Percentiles rank a stretch among this genome's conserved stretches.
Conservation (phyloP, 2,329 filamentous ascomycete genomes). For the Arthrobotrys musiformis region DNA sequence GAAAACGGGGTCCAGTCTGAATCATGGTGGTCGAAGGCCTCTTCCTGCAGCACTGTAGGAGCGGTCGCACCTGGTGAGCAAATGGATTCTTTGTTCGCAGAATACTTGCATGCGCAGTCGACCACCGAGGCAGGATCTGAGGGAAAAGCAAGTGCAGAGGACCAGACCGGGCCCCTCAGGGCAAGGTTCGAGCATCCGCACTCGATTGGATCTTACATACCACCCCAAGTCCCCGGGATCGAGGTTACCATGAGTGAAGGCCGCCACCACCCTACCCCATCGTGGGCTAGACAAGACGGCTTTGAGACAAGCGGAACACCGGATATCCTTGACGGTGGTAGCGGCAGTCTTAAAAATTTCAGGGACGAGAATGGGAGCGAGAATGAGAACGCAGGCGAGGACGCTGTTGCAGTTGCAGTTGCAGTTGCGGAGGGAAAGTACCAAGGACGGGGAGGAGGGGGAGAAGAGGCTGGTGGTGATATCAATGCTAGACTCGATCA, state of each 20-base stretch:
- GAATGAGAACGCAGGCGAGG: slow-evolving; percentile 25
- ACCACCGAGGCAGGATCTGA: slow-evolving; percentile 36
- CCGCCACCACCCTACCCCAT: slow-evolving; percentile 39
- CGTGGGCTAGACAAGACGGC: slow-evolving; percentile 52
- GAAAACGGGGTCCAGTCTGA: slow-evolving; percentile 51
- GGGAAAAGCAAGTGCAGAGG: slow-evolving; percentile 53
- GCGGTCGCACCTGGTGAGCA: slow-evolving; percentile 33
- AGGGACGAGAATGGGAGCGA: slow-evolving; percentile 35
- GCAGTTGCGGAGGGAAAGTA: not conserved
- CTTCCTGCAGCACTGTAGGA: slow-evolving; percentile 2
- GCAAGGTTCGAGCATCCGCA: slow-evolving; percentile 53
- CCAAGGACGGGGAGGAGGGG: too few relatives aligned
- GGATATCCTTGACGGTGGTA: slow-evolving; percentile 43
- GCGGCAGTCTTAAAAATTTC: slow-evolving; percentile 40
- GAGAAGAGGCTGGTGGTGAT: slow-evolving; percentile 49
- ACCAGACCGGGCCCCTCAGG: slow-evolving; percentile 44
- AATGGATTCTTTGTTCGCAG: slow-evolving; percentile 40
- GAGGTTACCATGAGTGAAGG: slow-evolving; percentile 46
- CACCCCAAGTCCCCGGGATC: slow-evolving; percentile 50
- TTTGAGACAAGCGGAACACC: slow-evolving; percentile 54
- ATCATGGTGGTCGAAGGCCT: slow-evolving; percentile 54
- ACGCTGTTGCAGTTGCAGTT: not conserved
- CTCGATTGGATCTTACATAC: slow-evolving; percentile 50
- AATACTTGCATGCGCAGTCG: slow-evolving; percentile 39
- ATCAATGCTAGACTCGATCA: too few relatives aligned